These are phyloP conservation scores for Pythium apleroticum DNA, from an alignment of 352 stramenopile species.

Conservation along the genomic window DNA sequence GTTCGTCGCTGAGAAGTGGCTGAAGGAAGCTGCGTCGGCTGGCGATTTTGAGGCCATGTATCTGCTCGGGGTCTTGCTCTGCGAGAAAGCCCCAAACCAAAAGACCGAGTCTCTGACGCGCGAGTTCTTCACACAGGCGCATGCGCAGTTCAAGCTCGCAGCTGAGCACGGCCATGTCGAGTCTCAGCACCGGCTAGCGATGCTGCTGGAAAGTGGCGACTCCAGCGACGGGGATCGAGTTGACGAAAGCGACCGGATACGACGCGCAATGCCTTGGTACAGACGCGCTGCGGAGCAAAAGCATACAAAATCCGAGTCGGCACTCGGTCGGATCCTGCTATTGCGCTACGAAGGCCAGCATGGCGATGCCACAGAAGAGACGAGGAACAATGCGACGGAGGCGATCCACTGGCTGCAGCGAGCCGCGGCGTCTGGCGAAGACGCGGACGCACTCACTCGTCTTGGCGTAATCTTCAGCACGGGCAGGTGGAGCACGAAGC, in stretches of 20 bases:
- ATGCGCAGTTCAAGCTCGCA: slow-evolving; percentile 45
- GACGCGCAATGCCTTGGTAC: slow-evolving; percentile 47
- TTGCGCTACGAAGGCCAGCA: slow-evolving; percentile 17
- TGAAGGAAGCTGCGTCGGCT: slow-evolving; percentile 35
- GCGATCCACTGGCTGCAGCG: slow-evolving; percentile 71
- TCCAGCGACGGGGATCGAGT: slow-evolving; percentile 13
- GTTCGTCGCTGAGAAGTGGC: slow-evolving; percentile 54
- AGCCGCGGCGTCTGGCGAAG: slow-evolving; percentile 36
- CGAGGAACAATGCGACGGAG: slow-evolving; percentile 38
- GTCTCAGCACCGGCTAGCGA: slow-evolving; percentile 57
- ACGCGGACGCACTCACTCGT: slow-evolving; percentile 46
- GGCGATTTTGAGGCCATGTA: slow-evolving; percentile 50
- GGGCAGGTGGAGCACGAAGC: slow-evolving; percentile 46
- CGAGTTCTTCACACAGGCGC: slow-evolving; percentile 37
- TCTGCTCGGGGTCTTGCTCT: slow-evolving; percentile 51
- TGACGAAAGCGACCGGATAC: slow-evolving; percentile 13
- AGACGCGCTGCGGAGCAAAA: slow-evolving; percentile 47
- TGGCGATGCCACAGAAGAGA: not conserved
- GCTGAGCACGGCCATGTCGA: slow-evolving; percentile 52
- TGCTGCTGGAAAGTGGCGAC: slow-evolving; percentile 40
- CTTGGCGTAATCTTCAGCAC: slow-evolving; percentile 49
- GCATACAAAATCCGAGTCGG: slow-evolving; percentile 49
- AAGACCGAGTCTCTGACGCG: slow-evolving; percentile 33
- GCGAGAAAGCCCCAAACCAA: slow-evolving; percentile 44
- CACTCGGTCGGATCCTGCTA: slow-evolving; percentile 48